A percentile compares a stretch with the other conserved stretches of the same genome.
phyloP scores from a whole-genome alignment of 306 rosid genomes.

The Acacia crassicarpa region DNA sequence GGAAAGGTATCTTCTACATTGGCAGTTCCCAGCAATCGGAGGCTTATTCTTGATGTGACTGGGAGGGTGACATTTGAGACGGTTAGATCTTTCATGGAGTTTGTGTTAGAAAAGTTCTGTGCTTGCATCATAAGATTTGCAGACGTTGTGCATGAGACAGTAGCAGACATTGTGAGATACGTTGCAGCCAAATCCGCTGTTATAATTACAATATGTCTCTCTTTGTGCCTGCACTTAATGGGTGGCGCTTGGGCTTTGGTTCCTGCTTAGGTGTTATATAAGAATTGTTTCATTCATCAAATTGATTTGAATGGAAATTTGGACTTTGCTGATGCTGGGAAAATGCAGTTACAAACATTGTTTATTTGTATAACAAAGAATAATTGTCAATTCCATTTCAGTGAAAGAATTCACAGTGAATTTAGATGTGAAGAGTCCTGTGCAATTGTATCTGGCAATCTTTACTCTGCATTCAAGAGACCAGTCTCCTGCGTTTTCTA shows the following conservation, averaged over 20 bases:
- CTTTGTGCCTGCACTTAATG: slow-evolving; percentile 55
- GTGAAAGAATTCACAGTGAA: slow-evolving; percentile 8
- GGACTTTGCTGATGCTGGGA: slow-evolving; percentile 19
- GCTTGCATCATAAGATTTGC: slow-evolving; percentile 44
- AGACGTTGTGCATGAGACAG: slow-evolving; percentile 48
- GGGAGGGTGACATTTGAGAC: slow-evolving; percentile 79
- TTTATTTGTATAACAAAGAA: slow-evolving; percentile 24
- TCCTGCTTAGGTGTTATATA: slow-evolving; percentile 38
- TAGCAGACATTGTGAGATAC: slow-evolving; percentile 60
- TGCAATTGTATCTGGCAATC: not conserved
- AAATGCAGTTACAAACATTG: slow-evolving; percentile 4
- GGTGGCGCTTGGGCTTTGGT: slow-evolving; percentile 55
- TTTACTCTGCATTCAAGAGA: slow-evolving; percentile 2
- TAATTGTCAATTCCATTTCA: not conserved
- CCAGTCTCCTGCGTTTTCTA: not conserved
- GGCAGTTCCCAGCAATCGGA: slow-evolving; percentile 54
- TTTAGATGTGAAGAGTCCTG: slow-evolving; percentile 8
- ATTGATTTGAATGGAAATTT: not conserved
- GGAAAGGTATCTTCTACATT: slow-evolving; percentile 40
- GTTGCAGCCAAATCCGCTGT: slow-evolving; percentile 56
- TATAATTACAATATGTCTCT: slow-evolving; percentile 54
- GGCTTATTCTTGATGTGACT: slow-evolving; percentile 42
- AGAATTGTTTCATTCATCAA: slow-evolving; percentile 15
- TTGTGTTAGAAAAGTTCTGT: slow-evolving; percentile 51
- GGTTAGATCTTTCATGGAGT: slow-evolving; percentile 61